Percentiles rank a stretch among this genome's conserved stretches.
Conservation (phyloP, 805 yeast species). For the Saccharomycopsis sp. region DNA sequence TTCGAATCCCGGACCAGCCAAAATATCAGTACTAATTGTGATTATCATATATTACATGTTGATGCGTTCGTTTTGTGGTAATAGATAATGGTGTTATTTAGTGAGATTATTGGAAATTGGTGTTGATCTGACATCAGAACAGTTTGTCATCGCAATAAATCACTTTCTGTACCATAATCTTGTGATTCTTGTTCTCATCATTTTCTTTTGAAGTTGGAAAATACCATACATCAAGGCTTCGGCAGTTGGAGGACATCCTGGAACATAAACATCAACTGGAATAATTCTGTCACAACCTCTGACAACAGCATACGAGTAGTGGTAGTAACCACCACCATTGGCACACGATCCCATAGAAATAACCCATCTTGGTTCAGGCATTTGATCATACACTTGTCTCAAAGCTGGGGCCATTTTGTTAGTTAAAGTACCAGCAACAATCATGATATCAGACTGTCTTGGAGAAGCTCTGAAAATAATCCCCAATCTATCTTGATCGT, state of each 20-base stretch:
- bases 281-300: conserved; percentile 85
- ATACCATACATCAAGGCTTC: conserved; percentile 90
- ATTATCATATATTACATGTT: no score
- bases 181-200: conserved; percentile 74
- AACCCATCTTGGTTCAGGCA: conserved; percentile 94
- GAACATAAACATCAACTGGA: conserved; percentile 86
- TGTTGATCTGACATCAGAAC: no score
- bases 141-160: conserved; percentile 5
- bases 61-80: background rate
- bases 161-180: conserved; percentile 77
- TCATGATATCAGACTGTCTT: conserved; percentile 87
- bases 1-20: no score
- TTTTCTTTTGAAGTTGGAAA: conserved; percentile 83
- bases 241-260: conserved; percentile 89
- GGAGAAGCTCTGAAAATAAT: conserved; percentile 92
- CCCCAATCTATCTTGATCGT: conserved; percentile 88
- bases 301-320: conserved; percentile 81
- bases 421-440: conserved; percentile 87
- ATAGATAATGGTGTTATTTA: background rate
- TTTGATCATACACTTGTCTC: conserved; percentile 88
- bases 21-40: no score
- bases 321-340: conserved; percentile 90
- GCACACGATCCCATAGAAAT: conserved; percentile 94
- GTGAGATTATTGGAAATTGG: no score
- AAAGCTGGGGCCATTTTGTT: conserved; percentile 92